These are phyloP conservation scores for Stromatinia cepivora DNA, from an alignment of 2,329 filamentous ascomycete genomes.

Conservation along the genomic window DNA sequence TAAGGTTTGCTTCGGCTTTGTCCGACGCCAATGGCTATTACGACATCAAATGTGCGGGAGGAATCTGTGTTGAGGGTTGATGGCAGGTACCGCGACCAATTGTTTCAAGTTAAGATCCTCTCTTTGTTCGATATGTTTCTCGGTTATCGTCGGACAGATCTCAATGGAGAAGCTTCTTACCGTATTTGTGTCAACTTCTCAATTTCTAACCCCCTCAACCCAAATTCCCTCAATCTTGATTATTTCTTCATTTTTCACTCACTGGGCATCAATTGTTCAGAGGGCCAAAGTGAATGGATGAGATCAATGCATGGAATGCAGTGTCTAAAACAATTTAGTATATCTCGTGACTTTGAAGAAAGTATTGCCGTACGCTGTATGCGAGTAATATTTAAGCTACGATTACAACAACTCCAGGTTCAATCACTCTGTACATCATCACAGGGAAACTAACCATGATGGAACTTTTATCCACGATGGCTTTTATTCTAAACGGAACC, in stretches of 20 bases:
- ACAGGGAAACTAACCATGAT: neutral
- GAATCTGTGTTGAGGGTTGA: neutral
- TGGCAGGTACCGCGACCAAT: neutral
- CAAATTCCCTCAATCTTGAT: neutral
- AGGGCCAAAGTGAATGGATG: neutral
- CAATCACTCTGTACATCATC: neutral
- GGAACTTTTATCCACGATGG: neutral
- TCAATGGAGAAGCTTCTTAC: conserved; percentile 7
- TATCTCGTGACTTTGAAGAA: neutral
- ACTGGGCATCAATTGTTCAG: neutral
- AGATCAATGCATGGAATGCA: neutral
- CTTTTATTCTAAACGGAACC: neutral
- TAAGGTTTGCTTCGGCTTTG: conserved; percentile 17
- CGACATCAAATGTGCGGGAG: neutral
- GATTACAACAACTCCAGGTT: neutral
- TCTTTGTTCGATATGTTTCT: neutral
- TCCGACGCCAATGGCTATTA: neutral
- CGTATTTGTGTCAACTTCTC: neutral
- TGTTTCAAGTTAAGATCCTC: neutral
- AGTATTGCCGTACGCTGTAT: neutral
- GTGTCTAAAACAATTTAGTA: neutral
- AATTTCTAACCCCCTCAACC: neutral
- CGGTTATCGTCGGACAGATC: conserved; percentile 11
- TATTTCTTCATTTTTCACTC: neutral
- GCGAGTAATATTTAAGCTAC: neutral